A percentile compares a stretch with the other conserved stretches of the same genome.
phyloP scores from a whole-genome alignment of 139 green algal species.

The Deuterostichococcus epilithicus region DNA sequence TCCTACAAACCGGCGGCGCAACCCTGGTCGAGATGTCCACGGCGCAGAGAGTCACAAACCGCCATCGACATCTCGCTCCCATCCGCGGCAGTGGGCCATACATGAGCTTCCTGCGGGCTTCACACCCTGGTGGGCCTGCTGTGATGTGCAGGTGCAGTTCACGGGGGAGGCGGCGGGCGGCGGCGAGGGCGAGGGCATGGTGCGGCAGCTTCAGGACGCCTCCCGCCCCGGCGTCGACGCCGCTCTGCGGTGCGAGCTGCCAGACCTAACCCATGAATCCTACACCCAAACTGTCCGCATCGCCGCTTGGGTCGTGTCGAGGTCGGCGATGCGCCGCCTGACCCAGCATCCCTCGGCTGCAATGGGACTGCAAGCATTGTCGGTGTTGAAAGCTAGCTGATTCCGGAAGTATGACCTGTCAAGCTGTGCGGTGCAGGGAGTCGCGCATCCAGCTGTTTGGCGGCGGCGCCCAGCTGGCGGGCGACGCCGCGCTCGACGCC shows the following conservation, averaged over 20 bases:
- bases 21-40: too few relatives aligned
- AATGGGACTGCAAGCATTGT: too few relatives aligned
- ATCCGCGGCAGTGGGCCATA: too few relatives aligned
- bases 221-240: background rate
- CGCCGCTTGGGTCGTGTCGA: too few relatives aligned
- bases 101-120: background rate
- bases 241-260: background rate
- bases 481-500: slow-evolving; percentile 1
- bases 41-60: too few relatives aligned
- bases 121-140: background rate
- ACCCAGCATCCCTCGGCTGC: too few relatives aligned
- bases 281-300: too few relatives aligned
- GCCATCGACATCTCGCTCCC: too few relatives aligned
- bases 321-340: too few relatives aligned
- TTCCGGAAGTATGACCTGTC: too few relatives aligned
- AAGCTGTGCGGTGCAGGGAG: background rate
- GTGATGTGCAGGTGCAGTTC: slow-evolving; percentile 55
- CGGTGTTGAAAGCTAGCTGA: too few relatives aligned
- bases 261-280: background rate
- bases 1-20: too few relatives aligned
- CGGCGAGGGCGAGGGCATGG: slow-evolving; percentile 79
- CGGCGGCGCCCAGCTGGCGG: background rate
- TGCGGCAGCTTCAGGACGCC: slow-evolving; percentile 69
- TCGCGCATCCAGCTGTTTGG: slow-evolving; percentile 54
- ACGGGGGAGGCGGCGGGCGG: slow-evolving; percentile 13